Evolutionary conservation across 2,329 filamentous ascomycete genomes (phyloP), one percentile per base, ranked within the genome.

Genomic region (Claviceps purpurea): DNA sequence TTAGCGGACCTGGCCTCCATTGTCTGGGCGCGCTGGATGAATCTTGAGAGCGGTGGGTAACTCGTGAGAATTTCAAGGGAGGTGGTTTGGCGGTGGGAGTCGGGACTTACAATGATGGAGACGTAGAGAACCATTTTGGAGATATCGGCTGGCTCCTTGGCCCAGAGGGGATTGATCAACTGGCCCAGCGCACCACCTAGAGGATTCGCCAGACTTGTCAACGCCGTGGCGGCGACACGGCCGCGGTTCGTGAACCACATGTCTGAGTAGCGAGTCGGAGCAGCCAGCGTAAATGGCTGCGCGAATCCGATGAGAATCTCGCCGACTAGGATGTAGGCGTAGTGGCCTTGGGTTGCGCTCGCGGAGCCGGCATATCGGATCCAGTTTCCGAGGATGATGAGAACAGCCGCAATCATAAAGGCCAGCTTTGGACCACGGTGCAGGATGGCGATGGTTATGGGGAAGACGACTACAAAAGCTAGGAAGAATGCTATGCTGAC

Each of bases 231-330:
- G 51, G 85, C 84, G 13, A 95, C 87, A 51, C 93, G 81, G 7
- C 90, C 91, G 11, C 75, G 72, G 60, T 86, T 83, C 1, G 88
- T 90, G 69, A 97, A 97, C 93, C 93, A 97, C 54, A 95, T 73
- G 64, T 96, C 90, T 51, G 87, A 93, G 68, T 95, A 98, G 56
- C 88, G 76, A 0, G 93, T 91, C 0, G 93, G 91, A 0, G 91
- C 89, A 6, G 85, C 82, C 10, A 97, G 79, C 13, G 95, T 88
- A 65, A 97, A 97, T 0, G 93, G 90, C 64, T 98, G 93, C 1
- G 89, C 83, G 41, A 96, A 75, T 1, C 91, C 93, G 50, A 87
- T 89, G 55, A 98, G 66, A 64, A 97, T 85, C 70, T 97, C 91
- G 4, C 91, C 91, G 59, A 94, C 83, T 85, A 97, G 88, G 56